phyloP scores from a whole-genome alignment of 192 early-diverging fungal genomes.

The Polychytrium aggregatum region DNA sequence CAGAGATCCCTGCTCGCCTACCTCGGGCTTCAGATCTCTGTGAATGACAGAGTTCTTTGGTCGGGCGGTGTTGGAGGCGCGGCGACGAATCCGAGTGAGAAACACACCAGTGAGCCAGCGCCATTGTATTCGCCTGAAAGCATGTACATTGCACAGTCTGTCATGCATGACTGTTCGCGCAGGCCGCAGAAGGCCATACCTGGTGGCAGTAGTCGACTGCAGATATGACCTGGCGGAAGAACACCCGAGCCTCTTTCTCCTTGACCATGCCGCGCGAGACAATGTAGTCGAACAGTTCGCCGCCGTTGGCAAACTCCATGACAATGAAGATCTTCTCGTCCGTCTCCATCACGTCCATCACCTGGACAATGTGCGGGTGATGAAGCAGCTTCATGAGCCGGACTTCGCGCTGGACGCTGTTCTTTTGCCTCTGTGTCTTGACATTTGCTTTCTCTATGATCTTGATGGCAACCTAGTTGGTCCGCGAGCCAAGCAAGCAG shows the following conservation, averaged over 20 bases:
- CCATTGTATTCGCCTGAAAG: no score
- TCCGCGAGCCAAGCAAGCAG: no score
- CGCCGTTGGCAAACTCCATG: conserved; percentile 83
- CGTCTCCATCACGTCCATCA: conserved; percentile 86
- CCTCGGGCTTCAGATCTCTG: no score
- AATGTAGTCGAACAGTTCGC: conserved; percentile 88
- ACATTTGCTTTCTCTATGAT: conserved; percentile 38
- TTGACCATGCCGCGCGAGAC: conserved; percentile 73
- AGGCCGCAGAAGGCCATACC: no score
- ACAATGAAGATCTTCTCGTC: conserved; percentile 78
- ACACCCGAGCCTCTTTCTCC: conserved; percentile 49
- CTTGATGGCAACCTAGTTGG: conserved; percentile 52
- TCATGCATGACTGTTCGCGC: no score
- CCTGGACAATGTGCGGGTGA: conserved; percentile 70
- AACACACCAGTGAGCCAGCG: no score
- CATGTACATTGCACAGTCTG: no score
- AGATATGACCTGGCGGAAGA: conserved; percentile 41
- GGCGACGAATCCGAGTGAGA: no score
- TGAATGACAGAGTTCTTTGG: no score
- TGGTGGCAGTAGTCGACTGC: conserved; percentile 48
- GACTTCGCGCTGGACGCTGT: conserved; percentile 41
- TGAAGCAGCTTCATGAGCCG: conserved; percentile 44
- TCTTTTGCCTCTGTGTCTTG: conserved; percentile 31
- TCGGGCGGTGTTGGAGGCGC: no score
- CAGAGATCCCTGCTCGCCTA: no score